Percentiles rank a stretch among this genome's conserved stretches.
These are phyloP conservation scores for Fraxinus platypoda DNA, from an alignment of 305 asterid genomes.

Conservation along the genomic window DNA sequence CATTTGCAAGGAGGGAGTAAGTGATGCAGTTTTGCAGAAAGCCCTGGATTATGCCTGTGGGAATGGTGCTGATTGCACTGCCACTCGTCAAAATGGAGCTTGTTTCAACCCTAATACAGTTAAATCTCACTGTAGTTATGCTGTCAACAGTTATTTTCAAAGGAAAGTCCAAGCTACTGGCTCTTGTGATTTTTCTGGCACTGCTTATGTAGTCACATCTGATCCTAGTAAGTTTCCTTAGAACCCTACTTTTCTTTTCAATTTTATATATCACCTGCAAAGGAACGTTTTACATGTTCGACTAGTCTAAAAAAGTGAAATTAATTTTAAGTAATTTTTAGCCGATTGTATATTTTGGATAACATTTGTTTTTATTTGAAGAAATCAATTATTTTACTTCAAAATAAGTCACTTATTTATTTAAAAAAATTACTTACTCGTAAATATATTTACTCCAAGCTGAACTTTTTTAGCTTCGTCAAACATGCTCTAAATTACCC, in stretches of 20 bases:
- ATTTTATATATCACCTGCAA: too few species aligned
- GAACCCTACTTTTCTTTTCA: too few species aligned
- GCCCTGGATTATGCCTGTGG: constrained; percentile 82
- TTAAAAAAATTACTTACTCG: background rate
- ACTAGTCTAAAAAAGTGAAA: background rate
- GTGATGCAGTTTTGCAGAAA: constrained; percentile 47
- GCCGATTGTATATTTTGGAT: background rate
- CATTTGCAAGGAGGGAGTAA: constrained; percentile 58
- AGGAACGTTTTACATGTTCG: background rate
- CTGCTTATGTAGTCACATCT: constrained; percentile 41
- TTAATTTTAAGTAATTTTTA: background rate
- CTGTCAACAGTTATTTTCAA: constrained; percentile 73
- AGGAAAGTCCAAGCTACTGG: constrained; percentile 41
- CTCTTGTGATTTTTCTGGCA: constrained; percentile 60
- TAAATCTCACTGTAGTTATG: constrained; percentile 65
- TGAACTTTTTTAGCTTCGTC: background rate
- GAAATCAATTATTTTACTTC: background rate
- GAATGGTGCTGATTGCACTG: constrained; percentile 70
- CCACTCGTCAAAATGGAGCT: constrained; percentile 45
- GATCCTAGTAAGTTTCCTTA: constrained; percentile 52
- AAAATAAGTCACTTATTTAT: background rate
- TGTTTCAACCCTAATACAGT: constrained; percentile 69
- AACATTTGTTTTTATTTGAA: background rate
- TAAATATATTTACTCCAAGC: background rate
- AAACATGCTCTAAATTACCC: background rate